Conservation (phyloP, 208 protist genomes). For the Polymyxa betae region DNA sequence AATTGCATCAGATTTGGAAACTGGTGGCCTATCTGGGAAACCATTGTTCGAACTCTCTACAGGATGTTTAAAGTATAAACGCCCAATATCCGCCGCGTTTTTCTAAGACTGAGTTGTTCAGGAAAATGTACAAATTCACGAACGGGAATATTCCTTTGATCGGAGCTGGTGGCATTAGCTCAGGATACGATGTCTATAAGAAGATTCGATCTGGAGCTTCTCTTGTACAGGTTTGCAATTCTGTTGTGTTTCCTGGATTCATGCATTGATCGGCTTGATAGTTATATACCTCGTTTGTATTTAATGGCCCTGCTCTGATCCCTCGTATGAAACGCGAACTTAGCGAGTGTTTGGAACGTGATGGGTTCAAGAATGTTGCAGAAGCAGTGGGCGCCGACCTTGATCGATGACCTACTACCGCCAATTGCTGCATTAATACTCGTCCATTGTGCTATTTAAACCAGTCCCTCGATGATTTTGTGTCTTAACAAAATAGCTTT, state of each 20-base stretch:
- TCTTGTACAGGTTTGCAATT: slow-evolving; percentile 68
- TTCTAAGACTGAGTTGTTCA: neutral
- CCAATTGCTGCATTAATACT: no score
- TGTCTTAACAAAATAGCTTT: no score
- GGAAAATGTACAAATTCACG: slow-evolving; percentile 70
- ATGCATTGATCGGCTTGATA: no score
- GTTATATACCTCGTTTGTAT: slow-evolving; percentile 71
- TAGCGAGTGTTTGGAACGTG: slow-evolving; percentile 46
- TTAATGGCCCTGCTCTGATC: slow-evolving; percentile 68
- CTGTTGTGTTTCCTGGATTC: neutral
- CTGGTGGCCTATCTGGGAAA: slow-evolving; percentile 69
- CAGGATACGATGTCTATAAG: slow-evolving; percentile 68
- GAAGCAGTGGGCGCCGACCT: slow-evolving; percentile 72
- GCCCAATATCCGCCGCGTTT: neutral
- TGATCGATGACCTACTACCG: no score
- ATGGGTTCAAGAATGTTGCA: slow-evolving; percentile 67
- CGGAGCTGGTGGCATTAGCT: slow-evolving; percentile 72
- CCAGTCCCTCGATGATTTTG: no score
- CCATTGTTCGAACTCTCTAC: slow-evolving; percentile 67
- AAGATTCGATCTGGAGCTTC: slow-evolving; percentile 74
- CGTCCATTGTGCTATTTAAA: no score
- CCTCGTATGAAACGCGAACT: slow-evolving; percentile 69
- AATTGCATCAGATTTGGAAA: neutral
- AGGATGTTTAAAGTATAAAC: slow-evolving; percentile 55
- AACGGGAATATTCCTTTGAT: slow-evolving; percentile 70